Percentiles rank a stretch among this genome's conserved stretches.
phyloP scores from a whole-genome alignment of 345 rosid species.

The Lumnitzera littorea region DNA sequence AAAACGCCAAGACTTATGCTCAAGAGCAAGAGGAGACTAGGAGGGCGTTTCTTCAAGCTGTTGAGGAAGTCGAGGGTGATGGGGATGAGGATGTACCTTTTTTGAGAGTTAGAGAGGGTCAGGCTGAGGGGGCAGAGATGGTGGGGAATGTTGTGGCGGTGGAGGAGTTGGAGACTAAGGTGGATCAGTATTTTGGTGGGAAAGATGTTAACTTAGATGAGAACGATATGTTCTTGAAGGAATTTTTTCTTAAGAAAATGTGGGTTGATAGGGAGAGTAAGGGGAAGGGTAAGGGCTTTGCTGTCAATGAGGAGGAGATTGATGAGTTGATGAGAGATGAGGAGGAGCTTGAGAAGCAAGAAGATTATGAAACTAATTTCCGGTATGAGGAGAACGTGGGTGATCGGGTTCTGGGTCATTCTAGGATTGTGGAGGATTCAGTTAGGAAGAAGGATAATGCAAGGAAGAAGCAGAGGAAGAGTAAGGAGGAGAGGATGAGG shows the following conservation, averaged over 20 bases:
- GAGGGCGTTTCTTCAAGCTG: conserved; percentile 49
- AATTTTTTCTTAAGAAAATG: conserved; percentile 59
- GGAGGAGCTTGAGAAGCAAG: conserved; percentile 47
- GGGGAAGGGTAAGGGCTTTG: conserved; percentile 9
- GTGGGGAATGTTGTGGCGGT: conserved; percentile 16
- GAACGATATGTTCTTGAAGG: conserved; percentile 47
- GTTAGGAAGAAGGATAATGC: conserved; percentile 75
- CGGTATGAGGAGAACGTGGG: conserved; percentile 65
- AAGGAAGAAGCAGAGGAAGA: conserved; percentile 67
- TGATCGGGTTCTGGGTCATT: conserved; percentile 63
- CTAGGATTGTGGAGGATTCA: conserved; percentile 66
- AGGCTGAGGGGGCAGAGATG: conserved; percentile 14
- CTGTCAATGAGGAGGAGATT: conserved; percentile 36
- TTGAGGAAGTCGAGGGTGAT: conserved; percentile 29
- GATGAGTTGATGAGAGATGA: conserved; percentile 48
- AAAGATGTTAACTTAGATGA: conserved; percentile 39
- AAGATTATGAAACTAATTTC: conserved; percentile 50
- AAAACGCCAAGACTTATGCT: conserved; percentile 28
- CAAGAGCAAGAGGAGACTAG: conserved; percentile 61
- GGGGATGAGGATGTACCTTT: conserved; percentile 30
- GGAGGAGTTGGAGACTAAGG: conserved; percentile 33
- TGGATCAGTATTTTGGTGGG: conserved; percentile 58
- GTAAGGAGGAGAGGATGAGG: conserved; percentile 63
- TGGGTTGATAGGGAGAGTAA: conserved; percentile 53
- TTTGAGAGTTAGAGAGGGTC: conserved; percentile 30